A percentile compares a stretch with the other conserved stretches of the same genome.
Evolutionary conservation across 495 filamentous ascomycete genomes (phyloP).

Genomic region (Hyaloscypha hepaticicola): DNA sequence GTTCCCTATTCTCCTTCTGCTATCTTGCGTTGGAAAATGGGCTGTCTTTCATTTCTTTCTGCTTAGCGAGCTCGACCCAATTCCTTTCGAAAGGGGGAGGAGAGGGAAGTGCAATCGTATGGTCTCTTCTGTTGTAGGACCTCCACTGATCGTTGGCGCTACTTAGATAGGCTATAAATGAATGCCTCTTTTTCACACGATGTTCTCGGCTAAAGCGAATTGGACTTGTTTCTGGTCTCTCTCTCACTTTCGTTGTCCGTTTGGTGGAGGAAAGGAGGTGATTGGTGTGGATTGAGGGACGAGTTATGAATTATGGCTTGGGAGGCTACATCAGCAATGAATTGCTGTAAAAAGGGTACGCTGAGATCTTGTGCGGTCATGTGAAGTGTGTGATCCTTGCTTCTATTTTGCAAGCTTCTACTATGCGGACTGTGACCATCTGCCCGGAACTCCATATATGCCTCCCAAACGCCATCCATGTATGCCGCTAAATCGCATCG

Average conservation of each 20-base stretch:
- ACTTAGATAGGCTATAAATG: slow-evolving; percentile 33
- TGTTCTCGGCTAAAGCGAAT: slow-evolving; percentile 7
- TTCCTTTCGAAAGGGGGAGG: slow-evolving; percentile 3
- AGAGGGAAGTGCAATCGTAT: not conserved
- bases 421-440: not conserved
- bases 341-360: not conserved
- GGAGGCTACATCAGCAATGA: slow-evolving; percentile 1
- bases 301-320: not conserved
- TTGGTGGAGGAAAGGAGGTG: not conserved
- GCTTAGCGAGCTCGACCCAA: not conserved
- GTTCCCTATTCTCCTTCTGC: not conserved
- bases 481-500: slow-evolving; percentile 30
- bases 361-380: not conserved
- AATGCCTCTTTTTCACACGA: slow-evolving; percentile 6
- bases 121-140: slow-evolving; percentile 22
- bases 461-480: slow-evolving; percentile 13
- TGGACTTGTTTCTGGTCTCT: slow-evolving; percentile 21
- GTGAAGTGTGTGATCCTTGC: not conserved
- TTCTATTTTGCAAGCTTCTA: not conserved
- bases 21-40: not conserved
- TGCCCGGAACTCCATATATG: slow-evolving; percentile 2
- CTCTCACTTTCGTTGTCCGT: slow-evolving; percentile 20
- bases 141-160: slow-evolving; percentile 34
- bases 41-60: slow-evolving; percentile 19
- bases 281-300: not conserved